These are phyloP conservation scores for Eimeria sp. DNA, from an alignment of 169 alveolate species.

Conservation along the genomic window DNA sequence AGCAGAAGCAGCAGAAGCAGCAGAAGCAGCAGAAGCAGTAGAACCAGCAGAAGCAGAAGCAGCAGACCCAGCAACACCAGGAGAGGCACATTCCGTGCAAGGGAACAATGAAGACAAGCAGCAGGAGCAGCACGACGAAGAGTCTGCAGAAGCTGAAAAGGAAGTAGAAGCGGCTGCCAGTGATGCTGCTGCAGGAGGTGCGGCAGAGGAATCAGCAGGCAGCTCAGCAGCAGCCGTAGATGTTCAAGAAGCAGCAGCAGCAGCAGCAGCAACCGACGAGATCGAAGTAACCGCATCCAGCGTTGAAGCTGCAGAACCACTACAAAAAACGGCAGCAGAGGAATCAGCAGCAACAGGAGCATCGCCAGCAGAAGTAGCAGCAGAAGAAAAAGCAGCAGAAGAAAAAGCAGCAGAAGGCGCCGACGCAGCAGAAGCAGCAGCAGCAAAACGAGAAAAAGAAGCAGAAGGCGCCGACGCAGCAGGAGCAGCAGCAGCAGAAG, in stretches of 20 bases:
- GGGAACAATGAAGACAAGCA: background rate
- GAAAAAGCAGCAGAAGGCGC: background rate
- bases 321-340: background rate
- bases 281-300: background rate
- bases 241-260: too few relatives aligned
- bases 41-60: conserved; percentile 15
- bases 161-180: background rate
- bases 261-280: background rate
- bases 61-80: background rate
- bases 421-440: background rate
- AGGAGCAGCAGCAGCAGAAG: too few relatives aligned
- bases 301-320: background rate
- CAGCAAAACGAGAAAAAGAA: too few relatives aligned
- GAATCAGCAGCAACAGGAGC: background rate
- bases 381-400: background rate
- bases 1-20: background rate
- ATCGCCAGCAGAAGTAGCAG: background rate
- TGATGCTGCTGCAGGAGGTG: background rate
- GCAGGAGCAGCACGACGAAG: too few relatives aligned
- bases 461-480: too few relatives aligned
- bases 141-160: background rate
- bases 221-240: too few relatives aligned
- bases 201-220: too few relatives aligned
- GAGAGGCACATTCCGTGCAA: background rate
- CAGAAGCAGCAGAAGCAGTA: conserved; percentile 4